Evolutionary conservation across 2,329 filamentous ascomycete genomes (phyloP).

Genomic region (Parafenestella ontariensis): DNA sequence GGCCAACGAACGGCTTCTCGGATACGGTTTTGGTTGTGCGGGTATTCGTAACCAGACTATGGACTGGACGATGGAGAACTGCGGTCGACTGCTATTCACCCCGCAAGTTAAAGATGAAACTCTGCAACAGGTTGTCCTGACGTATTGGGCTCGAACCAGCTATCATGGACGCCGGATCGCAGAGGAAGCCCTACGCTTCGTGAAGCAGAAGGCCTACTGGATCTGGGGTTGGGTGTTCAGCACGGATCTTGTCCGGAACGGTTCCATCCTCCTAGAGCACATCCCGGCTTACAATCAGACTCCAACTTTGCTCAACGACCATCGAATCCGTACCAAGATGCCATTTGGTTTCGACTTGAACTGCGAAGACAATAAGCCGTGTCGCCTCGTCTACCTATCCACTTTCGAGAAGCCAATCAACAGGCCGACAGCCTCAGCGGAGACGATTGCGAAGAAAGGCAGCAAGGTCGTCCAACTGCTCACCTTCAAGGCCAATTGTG

Average conservation of each 20-base stretch:
- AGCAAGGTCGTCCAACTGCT: not conserved
- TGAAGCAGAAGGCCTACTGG: constrained; percentile 1
- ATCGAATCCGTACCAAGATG: not conserved
- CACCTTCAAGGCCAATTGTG: not conserved
- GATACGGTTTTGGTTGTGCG: constrained; percentile 16
- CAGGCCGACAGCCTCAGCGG: not conserved
- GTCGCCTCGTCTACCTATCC: constrained; percentile 9
- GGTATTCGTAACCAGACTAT: constrained; percentile 24
- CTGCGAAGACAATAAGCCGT: constrained; percentile 9
- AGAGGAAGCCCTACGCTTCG: not conserved
- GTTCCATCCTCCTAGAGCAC: not conserved
- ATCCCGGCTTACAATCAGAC: not conserved
- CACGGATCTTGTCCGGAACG: not conserved
- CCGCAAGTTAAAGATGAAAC: constrained; percentile 15
- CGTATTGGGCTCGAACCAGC: not conserved
- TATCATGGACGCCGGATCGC: constrained; percentile 4
- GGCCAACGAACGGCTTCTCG: constrained; percentile 16
- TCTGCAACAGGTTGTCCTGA: constrained; percentile 7
- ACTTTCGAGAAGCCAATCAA: not conserved
- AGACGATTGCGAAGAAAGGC: not conserved
- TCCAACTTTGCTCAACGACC: not conserved
- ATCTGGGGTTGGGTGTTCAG: not conserved
- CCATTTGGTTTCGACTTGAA: constrained; percentile 19
- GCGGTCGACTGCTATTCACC: constrained; percentile 25
- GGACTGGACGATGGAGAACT: constrained; percentile 31